These are phyloP conservation scores for Phytophthora pini DNA, from an alignment of 352 stramenopile species.

Conservation along the genomic window DNA sequence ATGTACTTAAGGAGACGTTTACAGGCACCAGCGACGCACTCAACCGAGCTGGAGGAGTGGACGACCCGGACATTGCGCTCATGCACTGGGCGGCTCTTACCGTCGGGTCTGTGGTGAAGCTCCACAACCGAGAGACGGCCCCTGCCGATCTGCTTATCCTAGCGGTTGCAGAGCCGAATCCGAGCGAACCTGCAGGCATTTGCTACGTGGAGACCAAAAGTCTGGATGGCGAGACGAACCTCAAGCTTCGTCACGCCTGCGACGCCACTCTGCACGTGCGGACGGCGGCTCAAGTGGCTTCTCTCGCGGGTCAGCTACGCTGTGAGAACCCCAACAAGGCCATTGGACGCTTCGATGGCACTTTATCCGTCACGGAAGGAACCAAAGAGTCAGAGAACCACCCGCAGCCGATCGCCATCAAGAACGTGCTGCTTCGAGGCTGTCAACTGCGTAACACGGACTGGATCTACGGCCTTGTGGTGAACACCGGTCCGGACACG, in stretches of 20 bases:
- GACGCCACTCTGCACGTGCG: conserved; percentile 61
- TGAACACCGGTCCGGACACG: conserved; percentile 88
- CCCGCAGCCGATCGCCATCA: conserved; percentile 72
- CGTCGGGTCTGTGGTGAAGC: conserved; percentile 86
- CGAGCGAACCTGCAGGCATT: conserved; percentile 66
- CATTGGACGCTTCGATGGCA: conserved; percentile 82
- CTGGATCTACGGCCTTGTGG: conserved; percentile 87
- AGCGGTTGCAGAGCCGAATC: conserved; percentile 69
- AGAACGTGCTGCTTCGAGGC: conserved; percentile 90
- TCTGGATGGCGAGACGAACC: conserved; percentile 91
- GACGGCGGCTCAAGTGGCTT: conserved; percentile 41
- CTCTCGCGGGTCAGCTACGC: conserved; percentile 57
- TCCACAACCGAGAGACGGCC: conserved; percentile 79
- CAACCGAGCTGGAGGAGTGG: conserved; percentile 21
- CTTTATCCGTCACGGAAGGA: conserved; percentile 47
- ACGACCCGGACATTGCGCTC: conserved; percentile 55
- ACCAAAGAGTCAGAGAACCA: conserved; percentile 30
- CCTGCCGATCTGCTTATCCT: conserved; percentile 90
- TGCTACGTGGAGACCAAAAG: conserved; percentile 91
- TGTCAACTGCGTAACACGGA: conserved; percentile 90
- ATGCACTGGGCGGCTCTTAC: conserved; percentile 80
- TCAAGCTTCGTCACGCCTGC: conserved; percentile 85
- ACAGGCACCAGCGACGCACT: conserved; percentile 42
- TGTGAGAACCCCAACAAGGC: conserved; percentile 84
- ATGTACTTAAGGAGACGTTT: conserved; percentile 61